phyloP scores from a whole-genome alignment of 139 green algal species.

The Marvania coccoides region DNA sequence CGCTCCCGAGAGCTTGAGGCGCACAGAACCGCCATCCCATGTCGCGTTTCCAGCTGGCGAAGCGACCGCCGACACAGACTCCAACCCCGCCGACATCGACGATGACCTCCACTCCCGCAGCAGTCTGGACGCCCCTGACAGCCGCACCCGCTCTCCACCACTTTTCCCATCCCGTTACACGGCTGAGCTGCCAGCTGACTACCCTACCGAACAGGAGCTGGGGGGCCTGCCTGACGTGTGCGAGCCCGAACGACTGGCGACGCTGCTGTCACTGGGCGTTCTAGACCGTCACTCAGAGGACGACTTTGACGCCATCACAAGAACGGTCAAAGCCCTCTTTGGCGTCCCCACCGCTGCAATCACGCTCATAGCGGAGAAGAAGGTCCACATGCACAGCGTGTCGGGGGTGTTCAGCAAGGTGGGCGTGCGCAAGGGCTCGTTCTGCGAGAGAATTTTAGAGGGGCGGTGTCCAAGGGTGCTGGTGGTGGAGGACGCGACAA shows the following conservation, averaged over 20 bases:
- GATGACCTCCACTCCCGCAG: too few species aligned
- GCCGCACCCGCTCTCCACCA: too few species aligned
- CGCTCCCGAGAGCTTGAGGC: too few species aligned
- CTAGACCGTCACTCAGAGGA: not conserved
- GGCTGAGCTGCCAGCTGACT: too few species aligned
- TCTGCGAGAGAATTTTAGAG: constrained; percentile 79
- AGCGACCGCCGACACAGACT: too few species aligned
- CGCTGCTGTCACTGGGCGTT: not conserved
- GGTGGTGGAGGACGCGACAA: constrained; percentile 57
- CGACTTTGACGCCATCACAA: constrained; percentile 8
- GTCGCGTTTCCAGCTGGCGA: too few species aligned
- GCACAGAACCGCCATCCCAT: too few species aligned
- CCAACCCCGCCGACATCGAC: too few species aligned
- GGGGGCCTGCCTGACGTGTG: not conserved
- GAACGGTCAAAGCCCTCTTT: constrained; percentile 6
- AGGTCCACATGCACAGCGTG: not conserved
- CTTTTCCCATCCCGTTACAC: too few species aligned
- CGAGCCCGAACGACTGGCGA: not conserved
- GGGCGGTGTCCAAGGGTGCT: constrained; percentile 54
- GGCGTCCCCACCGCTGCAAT: not conserved
- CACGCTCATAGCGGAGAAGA: not conserved
- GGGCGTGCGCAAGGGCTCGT: constrained; percentile 28
- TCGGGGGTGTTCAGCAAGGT: not conserved
- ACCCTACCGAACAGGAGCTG: too few species aligned
- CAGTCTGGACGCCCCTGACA: too few species aligned